Conservation (phyloP, 345 rosid genomes). For the Xanthoceras sorbifolium region DNA sequence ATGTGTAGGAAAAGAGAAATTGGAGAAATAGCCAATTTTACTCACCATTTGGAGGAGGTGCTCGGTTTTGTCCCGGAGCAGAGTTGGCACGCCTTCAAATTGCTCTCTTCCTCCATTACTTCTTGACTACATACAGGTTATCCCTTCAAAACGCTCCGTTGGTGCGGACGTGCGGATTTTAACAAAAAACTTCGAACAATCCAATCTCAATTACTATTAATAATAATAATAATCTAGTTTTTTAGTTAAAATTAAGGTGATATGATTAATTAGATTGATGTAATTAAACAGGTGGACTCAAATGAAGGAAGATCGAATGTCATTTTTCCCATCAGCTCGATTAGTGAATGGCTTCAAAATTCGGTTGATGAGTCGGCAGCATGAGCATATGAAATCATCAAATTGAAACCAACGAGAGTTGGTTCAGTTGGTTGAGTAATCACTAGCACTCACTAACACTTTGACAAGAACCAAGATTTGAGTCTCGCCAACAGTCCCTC, state of each 20-base stretch:
- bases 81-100: conserved; percentile 90
- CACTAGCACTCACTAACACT: no score
- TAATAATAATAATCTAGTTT: no score
- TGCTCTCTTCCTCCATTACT: conserved; percentile 74
- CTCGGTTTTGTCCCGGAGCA: conserved; percentile 88
- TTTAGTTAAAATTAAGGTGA: neutral
- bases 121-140: conserved; percentile 60
- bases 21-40: conserved; percentile 75
- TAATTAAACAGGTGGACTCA: conserved; percentile 62
- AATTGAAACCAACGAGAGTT: no score
- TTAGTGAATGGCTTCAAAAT: conserved; percentile 80
- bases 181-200: no score
- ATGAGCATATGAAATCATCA: neutral
- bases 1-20: conserved; percentile 70
- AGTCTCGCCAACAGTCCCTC: no score
- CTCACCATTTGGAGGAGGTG: conserved; percentile 85
- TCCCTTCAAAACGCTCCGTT: neutral
- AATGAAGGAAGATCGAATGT: conserved; percentile 63
- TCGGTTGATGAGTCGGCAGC: conserved; percentile 40
- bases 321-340: conserved; percentile 88
- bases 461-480: no score
- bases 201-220: no score
- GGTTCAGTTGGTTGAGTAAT: no score
- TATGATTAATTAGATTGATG: neutral
- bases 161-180: no score